These are phyloP conservation scores for Talaromyces liani DNA, from an alignment of 495 filamentous ascomycete genomes.

Conservation along the genomic window DNA sequence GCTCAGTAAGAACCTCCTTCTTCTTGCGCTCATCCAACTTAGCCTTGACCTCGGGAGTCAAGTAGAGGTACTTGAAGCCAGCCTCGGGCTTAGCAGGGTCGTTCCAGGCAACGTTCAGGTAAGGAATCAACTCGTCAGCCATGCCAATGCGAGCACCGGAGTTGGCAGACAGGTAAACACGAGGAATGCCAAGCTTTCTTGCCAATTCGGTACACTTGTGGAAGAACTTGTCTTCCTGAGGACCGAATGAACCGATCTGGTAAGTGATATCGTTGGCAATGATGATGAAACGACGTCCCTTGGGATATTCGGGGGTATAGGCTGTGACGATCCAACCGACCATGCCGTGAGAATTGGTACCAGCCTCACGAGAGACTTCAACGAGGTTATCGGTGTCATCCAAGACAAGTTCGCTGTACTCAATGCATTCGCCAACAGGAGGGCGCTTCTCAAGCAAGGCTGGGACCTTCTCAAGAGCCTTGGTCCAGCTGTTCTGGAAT, in stretches of 20 bases:
- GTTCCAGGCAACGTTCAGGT: slow-evolving; percentile 96
- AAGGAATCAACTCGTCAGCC: slow-evolving; percentile 92
- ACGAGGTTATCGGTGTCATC: slow-evolving; percentile 88
- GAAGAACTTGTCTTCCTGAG: slow-evolving; percentile 96
- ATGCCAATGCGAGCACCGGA: slow-evolving; percentile 98
- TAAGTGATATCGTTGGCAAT: slow-evolving; percentile 99
- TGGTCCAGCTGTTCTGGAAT: slow-evolving; percentile 89
- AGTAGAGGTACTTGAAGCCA: slow-evolving; percentile 98
- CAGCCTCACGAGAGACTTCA: slow-evolving; percentile 88
- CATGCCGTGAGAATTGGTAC: slow-evolving; percentile 95
- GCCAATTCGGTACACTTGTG: slow-evolving; percentile 97
- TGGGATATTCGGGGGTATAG: slow-evolving; percentile 95
- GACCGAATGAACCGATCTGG: slow-evolving; percentile 97
- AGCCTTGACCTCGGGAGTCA: slow-evolving; percentile 78
- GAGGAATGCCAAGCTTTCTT: slow-evolving; percentile 84
- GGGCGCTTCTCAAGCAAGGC: slow-evolving; percentile 75
- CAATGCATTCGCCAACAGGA: slow-evolving; percentile 81
- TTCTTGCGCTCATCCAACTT: slow-evolving; percentile 77
- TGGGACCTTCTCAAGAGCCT: slow-evolving; percentile 61
- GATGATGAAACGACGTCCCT: slow-evolving; percentile 85
- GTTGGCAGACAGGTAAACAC: slow-evolving; percentile 97
- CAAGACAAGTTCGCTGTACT: slow-evolving; percentile 87
- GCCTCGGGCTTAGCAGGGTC: slow-evolving; percentile 73
- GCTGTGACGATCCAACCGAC: slow-evolving; percentile 96
- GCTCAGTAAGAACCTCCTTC: slow-evolving; percentile 82